phyloP scores from a whole-genome alignment of 495 filamentous ascomycete species.

The Sordaria brevicollis region DNA sequence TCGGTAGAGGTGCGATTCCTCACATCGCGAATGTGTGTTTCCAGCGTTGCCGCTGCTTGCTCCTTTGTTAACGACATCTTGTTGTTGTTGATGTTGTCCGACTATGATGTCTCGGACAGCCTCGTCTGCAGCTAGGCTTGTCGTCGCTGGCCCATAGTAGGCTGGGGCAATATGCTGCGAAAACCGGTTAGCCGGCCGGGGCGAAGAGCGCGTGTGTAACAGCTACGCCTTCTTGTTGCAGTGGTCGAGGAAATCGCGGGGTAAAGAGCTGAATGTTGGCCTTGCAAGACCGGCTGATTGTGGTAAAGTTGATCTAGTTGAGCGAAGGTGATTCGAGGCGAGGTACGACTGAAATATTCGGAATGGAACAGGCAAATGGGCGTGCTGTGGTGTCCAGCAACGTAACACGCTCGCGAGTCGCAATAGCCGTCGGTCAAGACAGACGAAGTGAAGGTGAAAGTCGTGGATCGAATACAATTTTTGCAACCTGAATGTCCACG shows the following conservation, averaged over 20 bases:
- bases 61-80: slow-evolving; percentile 24
- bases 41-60: slow-evolving; percentile 19
- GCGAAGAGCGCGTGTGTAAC: background rate
- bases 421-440: background rate
- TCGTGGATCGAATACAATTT: background rate
- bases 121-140: slow-evolving; percentile 14
- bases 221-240: background rate
- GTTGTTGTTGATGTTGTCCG: background rate
- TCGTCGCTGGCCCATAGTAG: slow-evolving; percentile 25
- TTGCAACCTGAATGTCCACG: background rate
- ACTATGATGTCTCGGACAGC: slow-evolving; percentile 3
- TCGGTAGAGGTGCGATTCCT: slow-evolving; percentile 19
- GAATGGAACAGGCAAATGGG: background rate
- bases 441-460: background rate
- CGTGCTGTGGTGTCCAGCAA: background rate
- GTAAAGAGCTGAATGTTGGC: background rate
- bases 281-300: background rate
- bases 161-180: background rate
- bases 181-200: background rate
- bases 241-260: background rate
- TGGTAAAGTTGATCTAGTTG: background rate
- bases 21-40: slow-evolving; percentile 24
- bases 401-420: background rate
- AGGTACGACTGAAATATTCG: background rate
- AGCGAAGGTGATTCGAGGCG: background rate